Base-by-base conservation (phyloP, 768 basidiomycete genomes). In the Gloeostereum incarnatum region DNA sequence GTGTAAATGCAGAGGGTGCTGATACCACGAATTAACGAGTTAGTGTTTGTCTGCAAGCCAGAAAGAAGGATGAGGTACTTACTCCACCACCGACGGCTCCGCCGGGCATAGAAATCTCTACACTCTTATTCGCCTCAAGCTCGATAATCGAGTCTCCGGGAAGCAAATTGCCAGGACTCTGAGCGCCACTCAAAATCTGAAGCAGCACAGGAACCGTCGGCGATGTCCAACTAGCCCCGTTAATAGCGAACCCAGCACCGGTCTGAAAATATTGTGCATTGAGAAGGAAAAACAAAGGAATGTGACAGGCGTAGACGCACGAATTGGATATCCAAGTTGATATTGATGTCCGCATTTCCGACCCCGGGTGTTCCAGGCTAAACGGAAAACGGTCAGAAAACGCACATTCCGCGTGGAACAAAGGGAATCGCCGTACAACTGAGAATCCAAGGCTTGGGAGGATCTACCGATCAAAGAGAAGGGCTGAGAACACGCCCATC, bases 171-270 rank as follows among this genome's bases (percentile, higher is more conserved):
- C 44, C 29, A 26, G 68, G 60, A 24, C 45, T 39, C 21, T 48
- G 51, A 13, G 58, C 56, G 14, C 69, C 68, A 33, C 59, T 65
- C 29, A 69, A 36, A 5, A 69, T 65, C 40, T 71, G 68, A 26
- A 69, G 51, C 2, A 71, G 50, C 2, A 66, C 67, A 2, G 68
- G 69, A 1, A 62, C 58, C 3, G 54, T 48, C 0, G 66, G 66
- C 2, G 59, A 50, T 7, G 31, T 21, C 39, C 51, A 62, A 3
- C 44, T 36, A 17, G 30, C 49, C n/a, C 56, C 56, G 38, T 59
- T 60, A 30, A 68, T 46, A 5, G 44, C 42, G 49, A 61, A 68
- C 4, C 45, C 34, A 4, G 35, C 26, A 5, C 18, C 29, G 16
- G 22, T 36, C 35, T 46, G 44, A 6, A 16, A n/a, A 35, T n/a